phyloP scores from a whole-genome alignment of 768 basidiomycete species.

The Phaeotremella skinneri region DNA sequence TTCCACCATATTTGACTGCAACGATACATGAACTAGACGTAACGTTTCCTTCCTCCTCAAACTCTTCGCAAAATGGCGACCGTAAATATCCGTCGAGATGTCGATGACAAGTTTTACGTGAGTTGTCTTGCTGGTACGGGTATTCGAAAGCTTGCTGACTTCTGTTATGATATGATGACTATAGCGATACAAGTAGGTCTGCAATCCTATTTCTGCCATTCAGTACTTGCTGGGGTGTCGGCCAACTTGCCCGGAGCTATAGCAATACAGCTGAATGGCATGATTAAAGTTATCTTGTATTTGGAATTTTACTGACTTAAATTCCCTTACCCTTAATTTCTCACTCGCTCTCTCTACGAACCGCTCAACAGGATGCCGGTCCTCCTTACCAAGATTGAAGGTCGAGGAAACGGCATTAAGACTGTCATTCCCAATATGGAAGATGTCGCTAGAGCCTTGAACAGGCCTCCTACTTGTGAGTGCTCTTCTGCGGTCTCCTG shows the following conservation, averaged over 20 bases:
- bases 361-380: slow-evolving; percentile 76
- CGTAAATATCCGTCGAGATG: slow-evolving; percentile 52
- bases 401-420: slow-evolving; percentile 99
- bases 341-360: neutral
- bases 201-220: too few species aligned
- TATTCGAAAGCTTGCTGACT: neutral
- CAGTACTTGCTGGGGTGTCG: too few species aligned
- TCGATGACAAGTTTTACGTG: slow-evolving; percentile 53
- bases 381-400: slow-evolving; percentile 92
- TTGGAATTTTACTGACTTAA: too few species aligned
- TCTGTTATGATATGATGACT: neutral
- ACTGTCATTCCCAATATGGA: slow-evolving; percentile 98
- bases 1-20: too few species aligned
- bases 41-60: neutral
- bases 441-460: slow-evolving; percentile 91
- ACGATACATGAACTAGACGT: neutral
- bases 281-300: too few species aligned
- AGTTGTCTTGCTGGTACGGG: slow-evolving; percentile 4
- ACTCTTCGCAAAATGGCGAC: slow-evolving; percentile 45
- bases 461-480: slow-evolving; percentile 76
- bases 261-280: too few species aligned
- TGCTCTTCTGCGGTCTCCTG: too few species aligned
- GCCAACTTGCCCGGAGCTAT: too few species aligned
- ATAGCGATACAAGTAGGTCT: slow-evolving; percentile 15
- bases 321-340: neutral